These are phyloP conservation scores for Coemansia sp. DNA, from an alignment of 192 early-diverging fungal genomes.

Conservation along the genomic window DNA sequence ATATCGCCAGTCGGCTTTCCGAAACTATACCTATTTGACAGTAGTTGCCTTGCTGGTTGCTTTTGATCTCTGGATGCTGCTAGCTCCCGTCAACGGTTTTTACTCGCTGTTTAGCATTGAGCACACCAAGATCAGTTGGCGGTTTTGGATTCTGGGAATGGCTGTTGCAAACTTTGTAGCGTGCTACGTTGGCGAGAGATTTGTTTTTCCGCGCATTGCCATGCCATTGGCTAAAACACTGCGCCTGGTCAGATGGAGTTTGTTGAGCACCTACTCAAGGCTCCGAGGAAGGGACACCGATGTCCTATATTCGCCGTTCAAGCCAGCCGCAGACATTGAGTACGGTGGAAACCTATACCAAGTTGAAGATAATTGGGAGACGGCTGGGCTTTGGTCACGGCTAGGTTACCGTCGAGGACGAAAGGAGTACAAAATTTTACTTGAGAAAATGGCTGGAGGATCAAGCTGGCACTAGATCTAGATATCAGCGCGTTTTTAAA, in stretches of 20 bases:
- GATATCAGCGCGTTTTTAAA: too few species aligned
- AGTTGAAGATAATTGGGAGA: neutral
- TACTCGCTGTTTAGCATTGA: slow-evolving; percentile 32
- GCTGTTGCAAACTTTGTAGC: slow-evolving; percentile 38
- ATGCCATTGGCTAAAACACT: slow-evolving; percentile 23
- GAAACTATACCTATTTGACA: slow-evolving; percentile 58
- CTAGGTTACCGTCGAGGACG: slow-evolving; percentile 27
- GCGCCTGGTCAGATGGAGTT: neutral
- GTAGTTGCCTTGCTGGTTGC: slow-evolving; percentile 18
- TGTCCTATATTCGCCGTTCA: neutral
- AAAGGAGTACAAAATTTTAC: slow-evolving; percentile 39
- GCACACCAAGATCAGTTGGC: slow-evolving; percentile 26
- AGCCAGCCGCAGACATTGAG: neutral
- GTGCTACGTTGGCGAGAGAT: slow-evolving; percentile 36
- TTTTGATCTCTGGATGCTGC: slow-evolving; percentile 43
- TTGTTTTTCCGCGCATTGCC: slow-evolving; percentile 41
- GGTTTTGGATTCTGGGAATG: slow-evolving; percentile 39
- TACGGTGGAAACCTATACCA: neutral
- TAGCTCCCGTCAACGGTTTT: slow-evolving; percentile 34
- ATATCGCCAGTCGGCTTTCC: slow-evolving; percentile 80
- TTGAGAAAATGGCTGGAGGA: slow-evolving; percentile 22
- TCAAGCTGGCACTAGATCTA: slow-evolving; percentile 22
- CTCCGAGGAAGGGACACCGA: neutral
- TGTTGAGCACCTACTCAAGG: neutral
- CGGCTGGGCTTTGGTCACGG: slow-evolving; percentile 24